A percentile compares a stretch with the other conserved stretches of the same genome.
phyloP scores from a whole-genome alignment of 768 basidiomycete genomes.

The Gymnopilus dilepis region DNA sequence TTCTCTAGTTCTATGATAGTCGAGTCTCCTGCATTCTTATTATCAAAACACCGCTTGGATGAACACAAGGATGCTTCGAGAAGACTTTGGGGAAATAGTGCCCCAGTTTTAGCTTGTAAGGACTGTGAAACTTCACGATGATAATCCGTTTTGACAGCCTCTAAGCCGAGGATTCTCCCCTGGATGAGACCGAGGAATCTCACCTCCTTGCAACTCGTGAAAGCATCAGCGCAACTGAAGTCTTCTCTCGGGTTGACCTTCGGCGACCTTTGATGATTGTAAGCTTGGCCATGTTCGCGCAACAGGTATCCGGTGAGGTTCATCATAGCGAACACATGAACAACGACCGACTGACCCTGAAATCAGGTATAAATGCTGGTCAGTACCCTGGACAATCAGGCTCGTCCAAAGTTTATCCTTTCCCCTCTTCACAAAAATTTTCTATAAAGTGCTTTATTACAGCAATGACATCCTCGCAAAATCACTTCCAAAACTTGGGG shows the following conservation, averaged over 20 bases:
- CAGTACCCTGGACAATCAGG: too few species aligned
- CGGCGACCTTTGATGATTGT: conserved; percentile 68
- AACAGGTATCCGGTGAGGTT: conserved; percentile 76
- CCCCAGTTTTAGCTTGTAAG: conserved; percentile 35
- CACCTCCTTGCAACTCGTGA: conserved; percentile 31
- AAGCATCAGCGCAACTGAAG: conserved; percentile 55
- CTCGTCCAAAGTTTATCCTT: too few species aligned
- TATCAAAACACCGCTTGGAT: conserved; percentile 50
- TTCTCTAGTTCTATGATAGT: conserved; percentile 56
- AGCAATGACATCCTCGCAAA: conserved; percentile 86
- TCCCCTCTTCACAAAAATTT: too few species aligned
- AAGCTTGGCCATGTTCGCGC: conserved; percentile 73
- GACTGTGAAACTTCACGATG: neutral
- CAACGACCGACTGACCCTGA: neutral
- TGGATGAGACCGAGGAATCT: conserved; percentile 37
- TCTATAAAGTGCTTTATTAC: conserved; percentile 84
- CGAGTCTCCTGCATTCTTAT: conserved; percentile 78
- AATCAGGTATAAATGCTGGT: conserved; percentile 78
- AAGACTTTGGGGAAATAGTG: conserved; percentile 57
- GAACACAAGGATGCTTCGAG: conserved; percentile 52
- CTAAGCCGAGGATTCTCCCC: conserved; percentile 46
- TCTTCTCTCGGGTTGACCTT: conserved; percentile 57
- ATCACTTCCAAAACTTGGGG: conserved; percentile 77
- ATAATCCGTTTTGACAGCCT: neutral
- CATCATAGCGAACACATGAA: neutral